A percentile compares a stretch with the other conserved stretches of the same genome.
Evolutionary conservation across 1,139 yeast species (phyloP).

Genomic region (Pichia sp.): DNA sequence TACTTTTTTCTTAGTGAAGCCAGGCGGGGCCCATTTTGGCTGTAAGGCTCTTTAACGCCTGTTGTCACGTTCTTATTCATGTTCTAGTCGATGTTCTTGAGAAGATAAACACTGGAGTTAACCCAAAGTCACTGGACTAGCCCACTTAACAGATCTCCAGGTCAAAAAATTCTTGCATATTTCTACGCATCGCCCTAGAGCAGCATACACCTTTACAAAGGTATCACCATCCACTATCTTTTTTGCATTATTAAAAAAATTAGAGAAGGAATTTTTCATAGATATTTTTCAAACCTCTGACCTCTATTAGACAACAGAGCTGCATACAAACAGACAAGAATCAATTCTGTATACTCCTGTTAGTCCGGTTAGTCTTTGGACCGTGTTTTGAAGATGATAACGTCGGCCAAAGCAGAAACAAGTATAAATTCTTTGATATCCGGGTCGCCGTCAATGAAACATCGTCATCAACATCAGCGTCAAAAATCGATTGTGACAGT

Average conservation of each 20-base stretch:
- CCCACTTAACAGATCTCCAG: too few species aligned
- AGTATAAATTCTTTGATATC: background rate
- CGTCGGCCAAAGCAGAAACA: background rate
- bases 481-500: conserved; percentile 5
- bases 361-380: background rate
- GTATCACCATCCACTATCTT: background rate
- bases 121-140: background rate
- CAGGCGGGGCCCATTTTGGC: conserved; percentile 2
- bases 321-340: background rate
- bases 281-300: background rate
- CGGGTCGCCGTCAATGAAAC: background rate
- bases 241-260: background rate
- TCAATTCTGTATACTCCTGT: background rate
- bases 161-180: background rate
- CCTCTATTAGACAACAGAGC: background rate
- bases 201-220: background rate
- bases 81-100: background rate
- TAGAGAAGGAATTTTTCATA: too few species aligned
- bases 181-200: background rate
- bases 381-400: background rate
- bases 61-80: background rate
- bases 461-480: background rate
- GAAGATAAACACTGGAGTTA: background rate
- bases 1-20: conserved; percentile 2
- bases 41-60: background rate